These are phyloP conservation scores for Cryptosporidium baileyi DNA, from an alignment of 169 alveolate species.

Conservation along the genomic window DNA sequence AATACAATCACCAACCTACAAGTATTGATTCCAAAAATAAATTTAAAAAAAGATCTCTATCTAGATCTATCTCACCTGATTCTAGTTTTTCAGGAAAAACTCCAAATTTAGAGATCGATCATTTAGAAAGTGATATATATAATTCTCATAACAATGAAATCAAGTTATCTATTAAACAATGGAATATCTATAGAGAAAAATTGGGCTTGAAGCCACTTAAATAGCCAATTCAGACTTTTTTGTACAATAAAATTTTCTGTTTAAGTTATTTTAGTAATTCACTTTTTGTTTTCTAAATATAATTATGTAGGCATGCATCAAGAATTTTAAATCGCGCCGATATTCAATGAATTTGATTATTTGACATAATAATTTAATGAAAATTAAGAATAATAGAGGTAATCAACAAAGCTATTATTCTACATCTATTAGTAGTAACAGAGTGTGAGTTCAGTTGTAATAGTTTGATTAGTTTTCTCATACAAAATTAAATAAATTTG, in stretches of 20 bases:
- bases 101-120: background rate
- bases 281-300: background rate
- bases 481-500: no score
- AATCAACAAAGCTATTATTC: no score
- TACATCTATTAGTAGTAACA: no score
- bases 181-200: slow-evolving; percentile 78
- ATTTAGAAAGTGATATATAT: background rate
- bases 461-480: no score
- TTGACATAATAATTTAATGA: no score
- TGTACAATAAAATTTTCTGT: no score
- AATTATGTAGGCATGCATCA: background rate
- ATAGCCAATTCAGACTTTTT: background rate
- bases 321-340: background rate
- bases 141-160: slow-evolving; percentile 39
- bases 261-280: background rate
- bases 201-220: slow-evolving; percentile 84
- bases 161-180: slow-evolving; percentile 77
- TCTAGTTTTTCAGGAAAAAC: background rate
- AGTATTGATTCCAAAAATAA: background rate
- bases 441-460: no score
- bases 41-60: background rate
- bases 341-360: no score
- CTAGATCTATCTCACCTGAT: slow-evolving; percentile 15
- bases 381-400: no score
- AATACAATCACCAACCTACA: slow-evolving; percentile 2